phyloP scores from a whole-genome alignment of 768 basidiomycete species.

The Plicaturopsis crispa region DNA sequence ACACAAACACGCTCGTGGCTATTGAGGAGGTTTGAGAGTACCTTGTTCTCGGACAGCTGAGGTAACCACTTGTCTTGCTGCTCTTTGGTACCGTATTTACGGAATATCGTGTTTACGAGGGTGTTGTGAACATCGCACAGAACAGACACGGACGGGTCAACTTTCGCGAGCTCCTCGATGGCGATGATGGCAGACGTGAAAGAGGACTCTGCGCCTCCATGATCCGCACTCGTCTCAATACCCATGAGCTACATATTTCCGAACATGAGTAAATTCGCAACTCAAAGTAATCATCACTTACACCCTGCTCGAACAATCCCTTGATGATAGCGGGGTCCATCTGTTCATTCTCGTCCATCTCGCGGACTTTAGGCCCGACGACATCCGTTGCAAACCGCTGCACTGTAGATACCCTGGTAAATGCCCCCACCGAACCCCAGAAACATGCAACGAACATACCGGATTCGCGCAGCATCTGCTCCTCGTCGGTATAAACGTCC shows the following conservation, averaged over 20 bases:
- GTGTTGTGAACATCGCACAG: constrained; percentile 99
- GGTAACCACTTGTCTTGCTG: constrained; percentile 90
- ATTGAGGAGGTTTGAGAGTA: constrained; percentile 17
- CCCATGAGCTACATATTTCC: constrained; percentile 74
- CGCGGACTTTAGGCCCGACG: constrained; percentile 82
- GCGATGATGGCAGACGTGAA: constrained; percentile 95
- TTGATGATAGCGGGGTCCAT: constrained; percentile 89
- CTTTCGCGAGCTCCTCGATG: constrained; percentile 93
- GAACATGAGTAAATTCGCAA: constrained; percentile 2
- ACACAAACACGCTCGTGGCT: background rate
- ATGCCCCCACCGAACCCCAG: background rate
- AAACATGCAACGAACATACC: constrained; percentile 38
- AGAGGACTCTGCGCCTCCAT: constrained; percentile 83
- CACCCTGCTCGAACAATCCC: constrained; percentile 92
- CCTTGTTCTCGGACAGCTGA: constrained; percentile 70
- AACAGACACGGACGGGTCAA: constrained; percentile 95
- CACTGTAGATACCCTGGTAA: constrained; percentile 39
- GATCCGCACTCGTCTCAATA: constrained; percentile 81
- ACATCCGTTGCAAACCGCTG: constrained; percentile 85
- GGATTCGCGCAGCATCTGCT: constrained; percentile 86
- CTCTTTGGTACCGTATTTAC: constrained; percentile 76
- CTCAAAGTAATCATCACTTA: constrained; percentile 29
- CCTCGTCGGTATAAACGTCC: constrained; percentile 87
- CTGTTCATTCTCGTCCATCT: constrained; percentile 96
- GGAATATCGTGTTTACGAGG: constrained; percentile 90